Base-by-base conservation (phyloP, 495 filamentous ascomycete genomes). In the Monascus purpureus region DNA sequence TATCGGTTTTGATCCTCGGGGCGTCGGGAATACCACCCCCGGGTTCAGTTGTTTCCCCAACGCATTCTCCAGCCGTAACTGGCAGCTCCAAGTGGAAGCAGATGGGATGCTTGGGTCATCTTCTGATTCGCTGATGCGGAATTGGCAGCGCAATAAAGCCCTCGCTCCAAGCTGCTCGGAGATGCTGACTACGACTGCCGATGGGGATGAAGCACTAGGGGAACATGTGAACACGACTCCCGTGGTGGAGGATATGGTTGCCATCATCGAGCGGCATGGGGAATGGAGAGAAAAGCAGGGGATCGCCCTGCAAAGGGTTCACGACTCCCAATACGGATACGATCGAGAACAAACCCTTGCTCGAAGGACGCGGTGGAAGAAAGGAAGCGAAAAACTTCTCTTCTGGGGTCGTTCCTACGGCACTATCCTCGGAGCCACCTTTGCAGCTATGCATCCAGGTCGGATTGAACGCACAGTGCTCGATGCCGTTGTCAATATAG, bases 401-500 rank as follows among this genome's bases (percentile, higher is more conserved):
- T 78, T 71, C 29, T 77, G 77, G 59, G 68, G 78, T 7, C 67
- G 78, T 11, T 76, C 70, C n/a, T 82, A 82, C 41, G 78, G 77
- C 2, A 77, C 75, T 1, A 50, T 75, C 3, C 66, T 82, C 3
- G 77, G 75, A 0, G 57, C 71, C 1, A 68, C 61, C 2, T 70
- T 71, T 37, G 65, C 67, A 2, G 55, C 65, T 1, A 63, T 74
- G 43, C 67, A 57, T 19, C 70, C 70, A 0, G 52, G 69, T 28
- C 62, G 67, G 17, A 46, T 74, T 9, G 43, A 47, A 3, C 59
- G 69, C 6, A 42, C 58, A 16, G 45, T 73, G 2, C 50, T 75
- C 4, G 70, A 75, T 32, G 70, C 59, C 2, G 70, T 73, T 6
- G 65, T 67, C 11, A 46, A 82, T 39, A 60, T 54, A 30, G 45